Base-by-base conservation (phyloP, 2,329 filamentous ascomycete species). In the Thermoascus crustaceus region DNA sequence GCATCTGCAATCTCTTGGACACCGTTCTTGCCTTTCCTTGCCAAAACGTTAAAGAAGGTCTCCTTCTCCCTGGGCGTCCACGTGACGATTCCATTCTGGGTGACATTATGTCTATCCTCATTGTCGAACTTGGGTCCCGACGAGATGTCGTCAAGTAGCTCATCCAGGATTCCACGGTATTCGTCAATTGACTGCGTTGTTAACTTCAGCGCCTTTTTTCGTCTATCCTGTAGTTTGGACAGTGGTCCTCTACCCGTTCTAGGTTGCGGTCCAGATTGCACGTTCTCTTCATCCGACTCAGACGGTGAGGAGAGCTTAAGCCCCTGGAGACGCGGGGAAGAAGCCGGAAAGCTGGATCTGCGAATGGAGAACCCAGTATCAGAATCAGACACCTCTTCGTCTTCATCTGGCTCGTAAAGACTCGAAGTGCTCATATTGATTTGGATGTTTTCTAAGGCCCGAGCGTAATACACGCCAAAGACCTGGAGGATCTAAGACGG, bases 1-100 rank as follows among this genome's bases (percentile, higher is more conserved):
- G 72, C 68, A 6, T 60, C 49, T 1, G 84, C 71, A 37, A 95
- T 80, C 1, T 70, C 73, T 2, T 60, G 60, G 1, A 82, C 48
- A 41, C 86, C 67, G 46, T 77, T 72, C 34, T 66, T 72, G 0
- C 85, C 85, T 2, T 82, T 68, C 0, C 74, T 73, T 1, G 71
- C 67, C 3, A 93, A 57, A 0, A 75, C 72, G 9, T 73, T 66
- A 54, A 85, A 94, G 39, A 94, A 74, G 0, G 66, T 47, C 1
- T 72, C 64, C 53, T 94, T 94, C 52, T 95, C 88, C 1, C 63
- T 48, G 0, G 71, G 41, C 0, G 74, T 78, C 89, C 89, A 96
- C 7, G 61, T 46, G 1, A 79, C 77, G 17, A 76, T 68, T 14
- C 86, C 87, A 33, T 87, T 63, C 48, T 86, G 82, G 2, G 72